Evolutionary conservation across 2,329 filamentous ascomycete genomes (phyloP).

Genomic region (Sclerotinia subarctica): DNA sequence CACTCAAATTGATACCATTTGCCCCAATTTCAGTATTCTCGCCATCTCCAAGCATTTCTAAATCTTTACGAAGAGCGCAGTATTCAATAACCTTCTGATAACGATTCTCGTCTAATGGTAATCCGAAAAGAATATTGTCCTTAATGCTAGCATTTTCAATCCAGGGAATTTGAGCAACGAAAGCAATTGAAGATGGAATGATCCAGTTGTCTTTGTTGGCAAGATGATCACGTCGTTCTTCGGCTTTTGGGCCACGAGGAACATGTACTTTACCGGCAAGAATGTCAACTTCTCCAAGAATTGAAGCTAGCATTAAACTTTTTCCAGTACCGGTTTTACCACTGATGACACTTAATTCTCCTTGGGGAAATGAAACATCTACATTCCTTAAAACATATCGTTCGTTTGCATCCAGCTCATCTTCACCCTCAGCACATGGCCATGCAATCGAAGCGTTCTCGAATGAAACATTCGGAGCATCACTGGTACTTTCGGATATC

Average conservation of each 20-base stretch:
- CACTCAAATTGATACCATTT: slow-evolving; percentile 80
- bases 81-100: slow-evolving; percentile 69
- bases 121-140: slow-evolving; percentile 75
- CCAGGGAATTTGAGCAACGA: slow-evolving; percentile 75
- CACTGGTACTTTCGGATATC: slow-evolving; percentile 50
- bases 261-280: slow-evolving; percentile 59
- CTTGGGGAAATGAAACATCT: slow-evolving; percentile 62
- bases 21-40: slow-evolving; percentile 79
- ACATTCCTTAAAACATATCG: slow-evolving; percentile 64
- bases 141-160: slow-evolving; percentile 78
- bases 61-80: slow-evolving; percentile 71
- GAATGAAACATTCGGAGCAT: slow-evolving; percentile 61
- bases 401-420: slow-evolving; percentile 53
- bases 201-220: slow-evolving; percentile 65
- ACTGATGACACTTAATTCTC: slow-evolving; percentile 70
- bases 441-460: slow-evolving; percentile 68
- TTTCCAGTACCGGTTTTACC: slow-evolving; percentile 78
- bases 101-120: slow-evolving; percentile 65
- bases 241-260: slow-evolving; percentile 48
- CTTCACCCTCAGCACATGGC: slow-evolving; percentile 64
- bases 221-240: slow-evolving; percentile 58
- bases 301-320: slow-evolving; percentile 68
- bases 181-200: slow-evolving; percentile 66
- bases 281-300: slow-evolving; percentile 73
- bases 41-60: slow-evolving; percentile 72